These are phyloP conservation scores for Vaucheria bursata DNA, from an alignment of 352 stramenopile genomes.

Conservation along the genomic window DNA sequence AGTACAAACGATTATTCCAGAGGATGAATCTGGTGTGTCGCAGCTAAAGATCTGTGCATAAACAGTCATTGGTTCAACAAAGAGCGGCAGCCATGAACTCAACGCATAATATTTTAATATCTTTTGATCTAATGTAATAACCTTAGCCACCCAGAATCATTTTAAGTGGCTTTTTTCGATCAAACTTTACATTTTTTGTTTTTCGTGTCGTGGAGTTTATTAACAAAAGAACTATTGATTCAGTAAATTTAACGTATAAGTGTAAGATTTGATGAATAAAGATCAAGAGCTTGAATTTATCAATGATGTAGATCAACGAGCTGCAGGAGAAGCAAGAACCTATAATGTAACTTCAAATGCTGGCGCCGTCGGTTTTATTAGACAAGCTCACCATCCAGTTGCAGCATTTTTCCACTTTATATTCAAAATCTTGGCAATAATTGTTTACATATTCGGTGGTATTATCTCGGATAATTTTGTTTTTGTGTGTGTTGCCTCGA, in stretches of 20 bases:
- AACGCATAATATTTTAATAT: too few relatives aligned
- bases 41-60: conserved; percentile 47
- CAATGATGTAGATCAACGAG: conserved; percentile 41
- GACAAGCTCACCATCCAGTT: conserved; percentile 66
- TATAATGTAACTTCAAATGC: neutral
- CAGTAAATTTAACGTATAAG: too few relatives aligned
- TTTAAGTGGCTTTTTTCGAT: too few relatives aligned
- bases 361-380: conserved; percentile 30
- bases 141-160: too few relatives aligned
- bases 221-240: too few relatives aligned
- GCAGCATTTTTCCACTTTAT: conserved; percentile 89
- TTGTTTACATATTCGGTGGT: conserved; percentile 86
- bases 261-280: too few relatives aligned
- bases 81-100: too few relatives aligned
- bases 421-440: conserved; percentile 85
- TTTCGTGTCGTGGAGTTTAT: too few relatives aligned
- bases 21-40: conserved; percentile 43
- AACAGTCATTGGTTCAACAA: conserved; percentile 28
- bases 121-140: too few relatives aligned
- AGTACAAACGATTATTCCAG: conserved; percentile 37
- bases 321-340: neutral
- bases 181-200: too few relatives aligned
- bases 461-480: conserved; percentile 74
- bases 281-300: conserved; percentile 48
- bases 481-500: conserved; percentile 90